Percentiles rank a stretch among this genome's conserved stretches.
phyloP scores from a whole-genome alignment of 495 filamentous ascomycete species.

The Penicillium paradoxum region DNA sequence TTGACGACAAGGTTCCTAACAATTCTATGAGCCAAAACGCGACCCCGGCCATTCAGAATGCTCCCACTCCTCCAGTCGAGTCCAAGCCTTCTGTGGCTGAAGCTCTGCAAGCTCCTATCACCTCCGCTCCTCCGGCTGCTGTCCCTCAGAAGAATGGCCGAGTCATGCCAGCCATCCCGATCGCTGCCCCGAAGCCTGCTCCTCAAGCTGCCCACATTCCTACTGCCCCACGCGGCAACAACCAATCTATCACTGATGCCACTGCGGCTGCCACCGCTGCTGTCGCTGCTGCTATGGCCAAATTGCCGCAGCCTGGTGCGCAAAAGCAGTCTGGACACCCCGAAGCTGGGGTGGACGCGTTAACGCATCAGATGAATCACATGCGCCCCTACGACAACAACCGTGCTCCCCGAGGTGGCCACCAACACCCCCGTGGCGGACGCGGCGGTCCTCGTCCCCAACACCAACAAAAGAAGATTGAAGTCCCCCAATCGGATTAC shows the following conservation, averaged over 20 bases:
- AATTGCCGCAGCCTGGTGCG: conserved; percentile 52
- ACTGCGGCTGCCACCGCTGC: conserved; percentile 79
- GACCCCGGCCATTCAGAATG: conserved; percentile 38
- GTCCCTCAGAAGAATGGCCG: conserved; percentile 55
- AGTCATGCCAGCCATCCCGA: conserved; percentile 65
- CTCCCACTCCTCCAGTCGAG: conserved; percentile 56
- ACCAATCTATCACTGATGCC: conserved; percentile 56
- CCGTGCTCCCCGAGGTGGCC: conserved; percentile 49
- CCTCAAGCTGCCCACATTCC: conserved; percentile 34
- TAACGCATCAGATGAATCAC: conserved; percentile 80
- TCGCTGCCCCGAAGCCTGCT: conserved; percentile 40
- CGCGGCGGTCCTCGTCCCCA: conserved; percentile 54
- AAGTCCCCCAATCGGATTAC: conserved; percentile 83
- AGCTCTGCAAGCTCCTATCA: conserved; percentile 48
- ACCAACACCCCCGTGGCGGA: conserved; percentile 45
- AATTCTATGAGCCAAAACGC: conserved; percentile 33
- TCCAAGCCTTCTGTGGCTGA: conserved; percentile 58
- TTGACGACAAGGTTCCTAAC: conserved; percentile 32
- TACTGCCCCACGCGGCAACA: conserved; percentile 27
- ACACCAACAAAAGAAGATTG: conserved; percentile 62
- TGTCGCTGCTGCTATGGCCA: conserved; percentile 86
- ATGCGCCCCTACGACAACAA: conserved; percentile 65
- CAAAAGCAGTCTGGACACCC: conserved; percentile 41
- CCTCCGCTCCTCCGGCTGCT: conserved; percentile 36
- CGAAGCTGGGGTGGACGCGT: conserved; percentile 61